A percentile compares a stretch with the other conserved stretches of the same genome.
These are phyloP conservation scores for Sphaerulina vaccinii DNA, from an alignment of 2,329 filamentous ascomycete genomes.

Conservation along the genomic window DNA sequence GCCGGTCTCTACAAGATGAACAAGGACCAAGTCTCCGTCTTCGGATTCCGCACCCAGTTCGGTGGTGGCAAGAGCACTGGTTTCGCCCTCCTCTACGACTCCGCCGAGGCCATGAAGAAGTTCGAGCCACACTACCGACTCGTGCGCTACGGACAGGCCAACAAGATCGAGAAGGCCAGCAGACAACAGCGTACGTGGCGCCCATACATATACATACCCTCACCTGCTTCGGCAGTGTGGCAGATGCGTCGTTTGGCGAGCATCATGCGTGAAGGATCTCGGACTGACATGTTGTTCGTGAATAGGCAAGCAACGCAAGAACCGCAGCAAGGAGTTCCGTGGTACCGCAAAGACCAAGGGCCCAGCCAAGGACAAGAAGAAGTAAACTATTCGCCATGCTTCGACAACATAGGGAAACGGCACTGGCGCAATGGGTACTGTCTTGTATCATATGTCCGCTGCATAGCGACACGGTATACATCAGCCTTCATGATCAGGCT, in stretches of 20 bases:
- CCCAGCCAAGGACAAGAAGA: constrained; percentile 85
- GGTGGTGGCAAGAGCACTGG: constrained; percentile 99
- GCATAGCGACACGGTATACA: constrained; percentile 22
- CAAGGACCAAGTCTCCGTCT: constrained; percentile 97
- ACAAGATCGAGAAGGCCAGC: constrained; percentile 94
- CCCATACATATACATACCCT: constrained; percentile 18
- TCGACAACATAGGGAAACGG: constrained; percentile 9
- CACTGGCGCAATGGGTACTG: constrained; percentile 21
- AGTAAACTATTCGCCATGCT: constrained; percentile 33
- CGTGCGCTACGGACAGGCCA: constrained; percentile 85
- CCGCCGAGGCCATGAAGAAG: constrained; percentile 97
- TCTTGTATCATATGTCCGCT: constrained; percentile 21
- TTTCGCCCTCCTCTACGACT: constrained; percentile 98
- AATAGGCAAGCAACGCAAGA: constrained; percentile 99
- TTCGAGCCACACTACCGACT: constrained; percentile 99
- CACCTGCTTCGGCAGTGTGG: constrained; percentile 7
- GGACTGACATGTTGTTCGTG: constrained; percentile 25
- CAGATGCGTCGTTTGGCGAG: constrained; percentile 15
- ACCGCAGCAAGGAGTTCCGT: constrained; percentile 97
- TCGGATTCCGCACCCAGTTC: constrained; percentile 97
- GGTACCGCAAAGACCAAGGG: constrained; percentile 99
- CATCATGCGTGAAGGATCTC: constrained; percentile 15
- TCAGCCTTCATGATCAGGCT: constrained; percentile 23
- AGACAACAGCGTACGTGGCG: constrained; percentile 94
- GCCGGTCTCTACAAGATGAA: constrained; percentile 94